Evolutionary conservation across 495 filamentous ascomycete species (phyloP).

Genomic region (Mycothermus thermophilus): DNA sequence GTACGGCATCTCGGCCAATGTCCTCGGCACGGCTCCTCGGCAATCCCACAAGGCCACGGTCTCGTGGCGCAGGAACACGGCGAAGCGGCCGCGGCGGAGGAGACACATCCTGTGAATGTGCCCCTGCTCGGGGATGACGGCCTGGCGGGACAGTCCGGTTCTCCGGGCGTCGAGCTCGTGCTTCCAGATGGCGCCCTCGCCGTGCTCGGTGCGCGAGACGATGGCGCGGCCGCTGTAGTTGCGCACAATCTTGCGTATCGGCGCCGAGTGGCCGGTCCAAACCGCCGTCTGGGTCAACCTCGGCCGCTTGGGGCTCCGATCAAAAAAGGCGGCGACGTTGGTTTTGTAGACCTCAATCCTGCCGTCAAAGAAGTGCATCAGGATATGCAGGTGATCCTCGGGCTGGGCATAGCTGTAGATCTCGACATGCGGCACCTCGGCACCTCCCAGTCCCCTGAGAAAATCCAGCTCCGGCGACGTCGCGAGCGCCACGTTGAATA

Average conservation of each 20-base stretch:
- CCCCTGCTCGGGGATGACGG: slow-evolving; percentile 50
- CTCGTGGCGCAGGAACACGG: slow-evolving; percentile 69
- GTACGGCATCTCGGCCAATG: slow-evolving; percentile 47
- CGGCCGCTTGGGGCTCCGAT: slow-evolving; percentile 52
- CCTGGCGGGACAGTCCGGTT: slow-evolving; percentile 50
- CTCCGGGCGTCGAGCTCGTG: slow-evolving; percentile 36
- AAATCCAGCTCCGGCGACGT: slow-evolving; percentile 52
- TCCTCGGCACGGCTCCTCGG: slow-evolving; percentile 38
- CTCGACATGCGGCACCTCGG: slow-evolving; percentile 44
- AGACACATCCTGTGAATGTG: slow-evolving; percentile 77
- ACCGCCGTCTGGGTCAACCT: slow-evolving; percentile 45
- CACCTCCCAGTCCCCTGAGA: slow-evolving; percentile 24
- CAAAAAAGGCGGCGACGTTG: slow-evolving; percentile 67
- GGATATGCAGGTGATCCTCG: slow-evolving; percentile 52
- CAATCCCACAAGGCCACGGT: slow-evolving; percentile 73
- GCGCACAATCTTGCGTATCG: slow-evolving; percentile 72
- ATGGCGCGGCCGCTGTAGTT: slow-evolving; percentile 68
- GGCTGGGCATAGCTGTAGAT: slow-evolving; percentile 58
- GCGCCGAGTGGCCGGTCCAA: slow-evolving; percentile 74
- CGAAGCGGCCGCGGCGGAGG: slow-evolving; percentile 57
- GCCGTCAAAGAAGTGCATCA: slow-evolving; percentile 81
- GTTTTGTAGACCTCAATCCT: slow-evolving; percentile 68
- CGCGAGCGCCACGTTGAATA: slow-evolving; percentile 82
- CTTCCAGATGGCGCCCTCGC: slow-evolving; percentile 74
- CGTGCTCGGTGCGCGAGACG: slow-evolving; percentile 64